Evolutionary conservation across 2,329 filamentous ascomycete species (phyloP), one percentile per base, ranked within the genome.

Genomic region (Diaporthe aspalathi): DNA sequence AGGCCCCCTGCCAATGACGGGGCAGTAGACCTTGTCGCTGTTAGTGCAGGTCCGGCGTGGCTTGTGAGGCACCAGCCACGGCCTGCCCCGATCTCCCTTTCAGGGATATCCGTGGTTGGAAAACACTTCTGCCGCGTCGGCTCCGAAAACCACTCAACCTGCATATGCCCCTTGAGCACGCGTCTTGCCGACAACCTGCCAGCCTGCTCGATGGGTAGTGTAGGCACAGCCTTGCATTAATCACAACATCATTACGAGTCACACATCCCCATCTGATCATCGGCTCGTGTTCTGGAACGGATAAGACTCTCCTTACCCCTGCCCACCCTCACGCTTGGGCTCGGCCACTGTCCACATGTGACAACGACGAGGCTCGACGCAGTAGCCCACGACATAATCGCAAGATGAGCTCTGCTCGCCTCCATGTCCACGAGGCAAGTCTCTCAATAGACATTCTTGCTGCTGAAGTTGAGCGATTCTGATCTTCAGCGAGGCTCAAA

Each of bases 221-320:
- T 38, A 24, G 20, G 47, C 57, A 49, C n/a, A 47, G 57, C 57
- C 60, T 63, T 29, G 43, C 29, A 27, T 50, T 32, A 38, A 65
- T 50, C 29, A 65, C 43, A 65, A 29, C 60, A 65, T 65, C 43
- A 38, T 38, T 65, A 65, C 43, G 60, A 63, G 60, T 47, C 27
- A 16, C 57, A 16, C 56, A 24, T 45, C 29, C 47, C n/a, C 60
- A 49, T 65, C 60, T 65, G 60, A 50, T 50, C 60, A 49, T 50
- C 43, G 6, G 20, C 57, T 63, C 57, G 57, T n/a, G 57, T 32
- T 43, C 57, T 49, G 43, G 57, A 38, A 20, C 43, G 27, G 20
- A 49, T 63, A 32, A 17, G 27, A 47, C 20, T n/a, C 20, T 20
- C 14, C 20, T 20, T 14, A 65, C 29, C 60, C 60, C 32, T 35